Evolutionary conservation across 768 basidiomycete genomes (phyloP).

Genomic region (Boletus coccyginus): DNA sequence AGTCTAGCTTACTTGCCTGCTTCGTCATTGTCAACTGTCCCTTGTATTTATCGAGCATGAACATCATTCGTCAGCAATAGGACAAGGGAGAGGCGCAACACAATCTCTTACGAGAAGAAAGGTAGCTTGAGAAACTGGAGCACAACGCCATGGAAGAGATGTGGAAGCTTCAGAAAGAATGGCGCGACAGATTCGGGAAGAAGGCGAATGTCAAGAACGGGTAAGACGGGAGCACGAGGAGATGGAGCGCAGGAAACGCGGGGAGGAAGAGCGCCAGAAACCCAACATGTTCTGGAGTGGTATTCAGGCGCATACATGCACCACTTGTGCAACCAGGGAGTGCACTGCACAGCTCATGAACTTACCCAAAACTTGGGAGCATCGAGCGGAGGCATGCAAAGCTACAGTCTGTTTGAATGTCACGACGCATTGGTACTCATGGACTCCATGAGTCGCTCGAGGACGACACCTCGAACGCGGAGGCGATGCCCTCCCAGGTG

Average conservation of each 20-base stretch:
- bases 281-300: slow-evolving; percentile 25
- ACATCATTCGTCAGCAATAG: slow-evolving; percentile 11
- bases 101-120: background rate
- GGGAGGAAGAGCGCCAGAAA: slow-evolving; percentile 27
- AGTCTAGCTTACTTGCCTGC: too few relatives aligned
- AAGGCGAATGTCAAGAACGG: slow-evolving; percentile 7
- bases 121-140: slow-evolving; percentile 5
- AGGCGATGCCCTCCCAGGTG: too few relatives aligned
- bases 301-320: slow-evolving; percentile 20
- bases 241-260: slow-evolving; percentile 15
- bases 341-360: slow-evolving; percentile 30
- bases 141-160: background rate
- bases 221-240: background rate
- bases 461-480: too few relatives aligned
- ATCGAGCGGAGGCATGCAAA: slow-evolving; percentile 26
- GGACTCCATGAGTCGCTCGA: too few relatives aligned
- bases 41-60: slow-evolving; percentile 8
- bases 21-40: slow-evolving; percentile 1
- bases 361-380: slow-evolving; percentile 20
- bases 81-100: slow-evolving; percentile 1
- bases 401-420: slow-evolving; percentile 15
- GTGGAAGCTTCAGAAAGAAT: slow-evolving; percentile 13
- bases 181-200: slow-evolving; percentile 6
- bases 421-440: too few relatives aligned
- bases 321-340: slow-evolving; percentile 24